Base-by-base conservation (phyloP, 202 grass and related monocot species). In the Eragrostis tef region DNA sequence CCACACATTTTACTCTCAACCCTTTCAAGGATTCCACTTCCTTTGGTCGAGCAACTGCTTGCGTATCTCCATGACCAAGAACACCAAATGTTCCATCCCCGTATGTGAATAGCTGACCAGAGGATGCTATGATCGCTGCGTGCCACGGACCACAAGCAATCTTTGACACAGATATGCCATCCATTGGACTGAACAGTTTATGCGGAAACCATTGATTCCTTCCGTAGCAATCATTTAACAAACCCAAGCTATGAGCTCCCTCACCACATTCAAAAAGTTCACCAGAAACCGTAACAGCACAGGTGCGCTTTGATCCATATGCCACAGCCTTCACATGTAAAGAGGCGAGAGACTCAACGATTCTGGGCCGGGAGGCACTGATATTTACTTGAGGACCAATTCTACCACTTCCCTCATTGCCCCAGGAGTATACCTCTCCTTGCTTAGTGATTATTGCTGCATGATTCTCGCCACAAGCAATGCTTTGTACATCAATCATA, bases 101-200 rank as follows among this genome's bases (percentile, higher is more conserved):
- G 64, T 88, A 98, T 67, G 95, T 98, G 74, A 89, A 98, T 86
- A 98, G 78, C 79, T 86, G 89, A 79, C 90, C 90, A 5, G 86
- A 77, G 4, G 90, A 94, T 64, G 95, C 91, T 83, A 98, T 81
- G 17, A 98, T 83, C 77, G 88, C 84, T 31, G 90, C 94, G 67
- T 98, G 95, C 95, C 95, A 98, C 48, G 90, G 86, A 63, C 95
- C 92, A 42, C 95, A 98, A 68, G 92, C 86, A 88, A 98, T 89
- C 65, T 88, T 94, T 3, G 49, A 87, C 64, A 98, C 86, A 22
- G 82, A 89, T 83, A 98, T 85, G 63, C 81, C 78, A 47, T 98
- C 86, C 75, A 86, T 86, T 27, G 68, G 88, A 71, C 84, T 87
- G 77, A 77, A 89, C 53, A 98, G 24, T 84, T 73, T 87, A 67